These are phyloP conservation scores for Spergularia azorica DNA, from an alignment of 179 eudicot species.

Conservation along the genomic window DNA sequence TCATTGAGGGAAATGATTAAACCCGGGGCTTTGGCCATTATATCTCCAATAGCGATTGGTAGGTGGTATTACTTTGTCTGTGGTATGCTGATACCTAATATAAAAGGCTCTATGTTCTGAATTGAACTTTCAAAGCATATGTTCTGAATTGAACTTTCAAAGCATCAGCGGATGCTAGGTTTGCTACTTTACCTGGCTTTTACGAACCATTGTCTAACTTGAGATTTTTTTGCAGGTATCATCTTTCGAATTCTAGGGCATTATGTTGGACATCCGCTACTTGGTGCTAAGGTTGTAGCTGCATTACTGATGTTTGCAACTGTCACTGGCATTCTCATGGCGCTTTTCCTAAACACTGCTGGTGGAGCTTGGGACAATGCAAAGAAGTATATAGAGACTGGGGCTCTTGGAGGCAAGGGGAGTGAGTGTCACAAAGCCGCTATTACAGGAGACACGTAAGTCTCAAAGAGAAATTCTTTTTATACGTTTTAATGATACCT, in stretches of 20 bases:
- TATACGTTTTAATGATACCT: not conserved
- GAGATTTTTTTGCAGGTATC: constrained; percentile 53
- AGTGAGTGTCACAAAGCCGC: constrained; percentile 98
- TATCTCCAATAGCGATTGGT: constrained; percentile 88
- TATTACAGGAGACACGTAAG: constrained; percentile 98
- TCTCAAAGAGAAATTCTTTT: constrained; percentile 2
- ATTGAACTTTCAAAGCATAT: no score
- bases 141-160: no score
- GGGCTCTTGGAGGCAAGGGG: constrained; percentile 99
- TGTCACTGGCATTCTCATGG: constrained; percentile 97
- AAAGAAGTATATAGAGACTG: constrained; percentile 96
- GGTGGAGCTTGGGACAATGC: constrained; percentile 99
- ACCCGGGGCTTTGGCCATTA: constrained; percentile 95
- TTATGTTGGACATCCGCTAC: constrained; percentile 84
- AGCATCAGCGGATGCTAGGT: not conserved
- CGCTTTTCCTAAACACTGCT: constrained; percentile 95
- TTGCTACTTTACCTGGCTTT: constrained; percentile 2
- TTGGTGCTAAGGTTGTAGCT: constrained; percentile 99
- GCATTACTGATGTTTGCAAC: constrained; percentile 96
- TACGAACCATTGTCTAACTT: constrained; percentile 3
- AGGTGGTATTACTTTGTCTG: constrained; percentile 20
- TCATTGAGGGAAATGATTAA: constrained; percentile 98
- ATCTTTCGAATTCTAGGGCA: constrained; percentile 78
- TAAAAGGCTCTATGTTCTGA: not conserved
- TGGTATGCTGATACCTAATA: not conserved